These are phyloP conservation scores for Marsdenia floribunda DNA, from an alignment of 257 asterid species.

Conservation along the genomic window DNA sequence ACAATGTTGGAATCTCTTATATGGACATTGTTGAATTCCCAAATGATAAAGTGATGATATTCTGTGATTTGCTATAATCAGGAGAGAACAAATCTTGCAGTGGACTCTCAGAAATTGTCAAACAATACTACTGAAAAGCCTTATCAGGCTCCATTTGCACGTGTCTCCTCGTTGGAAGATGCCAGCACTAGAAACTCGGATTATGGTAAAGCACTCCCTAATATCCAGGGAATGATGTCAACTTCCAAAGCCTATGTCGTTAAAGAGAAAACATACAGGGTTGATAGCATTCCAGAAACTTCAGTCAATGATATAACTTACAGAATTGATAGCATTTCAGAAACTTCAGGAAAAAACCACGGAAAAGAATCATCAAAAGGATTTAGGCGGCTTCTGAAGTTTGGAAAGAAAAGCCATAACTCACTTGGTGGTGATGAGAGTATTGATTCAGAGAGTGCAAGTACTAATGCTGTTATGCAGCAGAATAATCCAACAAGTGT, in stretches of 20 bases:
- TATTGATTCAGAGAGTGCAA: constrained; percentile 50
- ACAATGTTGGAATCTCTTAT: neutral
- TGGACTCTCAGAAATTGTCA: constrained; percentile 33
- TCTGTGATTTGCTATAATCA: constrained; percentile 15
- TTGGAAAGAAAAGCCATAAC: constrained; percentile 70
- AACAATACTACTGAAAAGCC: constrained; percentile 36
- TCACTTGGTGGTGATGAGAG: constrained; percentile 59
- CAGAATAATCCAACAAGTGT: constrained; percentile 29
- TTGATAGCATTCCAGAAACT: constrained; percentile 39
- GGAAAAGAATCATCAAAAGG: constrained; percentile 78
- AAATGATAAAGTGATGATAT: neutral
- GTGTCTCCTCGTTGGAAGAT: constrained; percentile 60
- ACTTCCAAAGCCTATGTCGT: constrained; percentile 39
- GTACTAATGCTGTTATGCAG: constrained; percentile 41
- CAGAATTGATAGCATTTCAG: constrained; percentile 38
- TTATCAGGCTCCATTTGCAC: constrained; percentile 63
- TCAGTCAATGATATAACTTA: constrained; percentile 35
- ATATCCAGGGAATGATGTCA: constrained; percentile 27
- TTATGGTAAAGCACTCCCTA: constrained; percentile 40
- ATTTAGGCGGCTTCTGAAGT: constrained; percentile 66
- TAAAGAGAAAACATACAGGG: constrained; percentile 33
- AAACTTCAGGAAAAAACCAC: constrained; percentile 39
- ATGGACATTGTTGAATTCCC: neutral
- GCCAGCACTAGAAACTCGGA: constrained; percentile 47
- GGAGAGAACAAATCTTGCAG: constrained; percentile 36